These are phyloP conservation scores for Rhododendron henanense DNA, from an alignment of 148 eudicot genomes.

Conservation along the genomic window DNA sequence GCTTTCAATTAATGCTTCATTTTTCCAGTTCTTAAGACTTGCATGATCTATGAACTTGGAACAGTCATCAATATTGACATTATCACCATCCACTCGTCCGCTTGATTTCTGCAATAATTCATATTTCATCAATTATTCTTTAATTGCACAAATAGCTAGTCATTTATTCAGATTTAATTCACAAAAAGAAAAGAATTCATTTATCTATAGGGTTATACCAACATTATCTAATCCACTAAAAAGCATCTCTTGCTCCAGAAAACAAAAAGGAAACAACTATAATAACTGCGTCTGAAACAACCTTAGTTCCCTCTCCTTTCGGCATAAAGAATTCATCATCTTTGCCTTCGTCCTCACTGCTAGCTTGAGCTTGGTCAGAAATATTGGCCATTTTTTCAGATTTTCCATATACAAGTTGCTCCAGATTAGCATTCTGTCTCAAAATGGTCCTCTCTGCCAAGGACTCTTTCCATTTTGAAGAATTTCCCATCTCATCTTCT, in stretches of 20 bases:
- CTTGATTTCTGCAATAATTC: conserved; percentile 28
- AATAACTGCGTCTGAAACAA: conserved; percentile 23
- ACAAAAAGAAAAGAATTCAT: not conserved
- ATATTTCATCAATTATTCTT: conserved; percentile 1
- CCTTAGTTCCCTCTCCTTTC: conserved; percentile 88
- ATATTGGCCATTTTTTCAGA: conserved; percentile 22
- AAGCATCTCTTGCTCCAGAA: conserved; percentile 10
- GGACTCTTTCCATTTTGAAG: conserved; percentile 82
- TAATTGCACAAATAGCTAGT: not conserved
- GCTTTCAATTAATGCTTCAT: conserved; percentile 42
- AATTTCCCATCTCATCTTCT: conserved; percentile 65
- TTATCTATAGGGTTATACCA: not conserved
- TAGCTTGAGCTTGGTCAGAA: conserved; percentile 23
- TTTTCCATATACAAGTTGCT: conserved; percentile 82
- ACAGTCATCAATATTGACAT: conserved; percentile 59
- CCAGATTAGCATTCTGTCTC: conserved; percentile 59
- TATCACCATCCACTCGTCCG: conserved; percentile 33
- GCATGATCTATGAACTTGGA: conserved; percentile 45
- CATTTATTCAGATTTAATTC: not conserved
- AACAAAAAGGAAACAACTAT: not conserved
- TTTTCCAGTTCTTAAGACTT: conserved; percentile 48
- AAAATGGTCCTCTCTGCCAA: conserved; percentile 50
- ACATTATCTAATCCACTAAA: not conserved
- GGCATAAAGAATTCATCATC: conserved; percentile 81
- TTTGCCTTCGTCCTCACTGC: conserved; percentile 59